Evolutionary conservation across 2,329 filamentous ascomycete genomes (phyloP).

Genomic region (Rhytidhysteron rufulum): DNA sequence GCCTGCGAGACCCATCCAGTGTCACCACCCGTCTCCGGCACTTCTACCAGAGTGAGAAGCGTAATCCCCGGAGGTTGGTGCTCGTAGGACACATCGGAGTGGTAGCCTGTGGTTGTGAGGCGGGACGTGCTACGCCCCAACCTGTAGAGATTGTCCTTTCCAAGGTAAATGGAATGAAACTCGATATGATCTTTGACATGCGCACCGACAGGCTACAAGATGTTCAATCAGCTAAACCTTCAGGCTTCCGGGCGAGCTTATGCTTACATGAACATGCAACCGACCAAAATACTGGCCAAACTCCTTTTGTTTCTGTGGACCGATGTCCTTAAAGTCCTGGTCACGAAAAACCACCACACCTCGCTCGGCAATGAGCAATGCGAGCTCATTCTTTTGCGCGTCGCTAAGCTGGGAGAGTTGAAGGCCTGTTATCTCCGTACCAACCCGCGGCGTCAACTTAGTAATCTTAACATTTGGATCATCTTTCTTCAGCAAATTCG

Average conservation of each 20-base stretch:
- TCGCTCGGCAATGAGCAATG: slow-evolving; percentile 35
- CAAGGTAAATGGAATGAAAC: slow-evolving; percentile 21
- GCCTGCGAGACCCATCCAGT: slow-evolving; percentile 46
- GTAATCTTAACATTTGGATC: slow-evolving; percentile 20
- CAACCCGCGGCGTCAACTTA: slow-evolving; percentile 26
- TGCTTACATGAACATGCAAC: slow-evolving; percentile 15
- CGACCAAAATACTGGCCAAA: slow-evolving; percentile 45
- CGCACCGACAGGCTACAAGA: slow-evolving; percentile 16
- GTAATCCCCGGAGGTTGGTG: slow-evolving; percentile 46
- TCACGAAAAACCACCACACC: slow-evolving; percentile 51
- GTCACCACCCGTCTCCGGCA: slow-evolving; percentile 49
- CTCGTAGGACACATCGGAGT: slow-evolving; percentile 49
- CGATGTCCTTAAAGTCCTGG: slow-evolving; percentile 46
- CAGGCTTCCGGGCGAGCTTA: not conserved
- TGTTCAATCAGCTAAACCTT: not conserved
- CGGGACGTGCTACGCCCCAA: slow-evolving; percentile 17
- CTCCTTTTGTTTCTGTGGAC: slow-evolving; percentile 39
- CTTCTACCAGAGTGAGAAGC: slow-evolving; percentile 47
- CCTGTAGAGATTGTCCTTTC: slow-evolving; percentile 21
- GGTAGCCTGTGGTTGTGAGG: slow-evolving; percentile 46
- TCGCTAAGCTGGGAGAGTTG: slow-evolving; percentile 47
- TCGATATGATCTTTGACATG: slow-evolving; percentile 24
- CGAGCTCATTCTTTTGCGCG: slow-evolving; percentile 49
- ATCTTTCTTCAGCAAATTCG: slow-evolving; percentile 35
- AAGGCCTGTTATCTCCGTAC: slow-evolving; percentile 36